Percentiles rank a stretch among this genome's conserved stretches.
Evolutionary conservation across 2,329 filamentous ascomycete genomes (phyloP).

Genomic region (Sporothrix curviconia): DNA sequence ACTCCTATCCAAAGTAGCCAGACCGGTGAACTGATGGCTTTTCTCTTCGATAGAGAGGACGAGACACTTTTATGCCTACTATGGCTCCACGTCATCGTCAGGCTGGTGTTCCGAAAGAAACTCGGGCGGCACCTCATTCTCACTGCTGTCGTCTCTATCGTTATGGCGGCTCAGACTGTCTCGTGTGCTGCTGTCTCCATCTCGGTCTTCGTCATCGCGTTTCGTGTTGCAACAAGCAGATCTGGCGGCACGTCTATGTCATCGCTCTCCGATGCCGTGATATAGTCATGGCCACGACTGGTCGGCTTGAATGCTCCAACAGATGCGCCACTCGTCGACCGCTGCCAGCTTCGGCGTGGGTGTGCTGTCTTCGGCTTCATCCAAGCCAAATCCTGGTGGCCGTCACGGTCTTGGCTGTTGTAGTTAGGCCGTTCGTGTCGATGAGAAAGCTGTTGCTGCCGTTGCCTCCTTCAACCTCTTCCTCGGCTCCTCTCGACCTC

Average conservation of each 20-base stretch:
- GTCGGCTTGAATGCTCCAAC: neutral
- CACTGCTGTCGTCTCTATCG: constrained; percentile 30
- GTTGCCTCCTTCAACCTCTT: too few relatives aligned
- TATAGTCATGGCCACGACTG: constrained; percentile 19
- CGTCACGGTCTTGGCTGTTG: neutral
- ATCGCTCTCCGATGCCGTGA: constrained; percentile 25
- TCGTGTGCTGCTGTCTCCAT: constrained; percentile 26
- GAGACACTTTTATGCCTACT: neutral
- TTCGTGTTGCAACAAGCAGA: constrained; percentile 33
- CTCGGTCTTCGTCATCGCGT: constrained; percentile 23
- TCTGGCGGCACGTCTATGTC: constrained; percentile 39
- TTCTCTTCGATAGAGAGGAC: too few relatives aligned
- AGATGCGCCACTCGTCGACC: constrained; percentile 22
- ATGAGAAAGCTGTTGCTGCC: neutral
- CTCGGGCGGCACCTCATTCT: constrained; percentile 46
- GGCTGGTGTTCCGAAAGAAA: constrained; percentile 42
- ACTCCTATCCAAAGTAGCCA: too few relatives aligned
- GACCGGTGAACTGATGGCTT: too few relatives aligned
- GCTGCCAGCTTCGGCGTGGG: constrained; percentile 28
- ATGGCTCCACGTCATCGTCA: constrained; percentile 17
- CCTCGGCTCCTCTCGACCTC: constrained; percentile 21
- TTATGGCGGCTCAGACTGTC: neutral
- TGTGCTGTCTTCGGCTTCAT: constrained; percentile 10
- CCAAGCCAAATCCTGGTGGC: neutral
- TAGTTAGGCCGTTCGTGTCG: neutral